These are phyloP conservation scores for Mycena kentingensis DNA, from an alignment of 768 basidiomycete species.

Conservation along the genomic window DNA sequence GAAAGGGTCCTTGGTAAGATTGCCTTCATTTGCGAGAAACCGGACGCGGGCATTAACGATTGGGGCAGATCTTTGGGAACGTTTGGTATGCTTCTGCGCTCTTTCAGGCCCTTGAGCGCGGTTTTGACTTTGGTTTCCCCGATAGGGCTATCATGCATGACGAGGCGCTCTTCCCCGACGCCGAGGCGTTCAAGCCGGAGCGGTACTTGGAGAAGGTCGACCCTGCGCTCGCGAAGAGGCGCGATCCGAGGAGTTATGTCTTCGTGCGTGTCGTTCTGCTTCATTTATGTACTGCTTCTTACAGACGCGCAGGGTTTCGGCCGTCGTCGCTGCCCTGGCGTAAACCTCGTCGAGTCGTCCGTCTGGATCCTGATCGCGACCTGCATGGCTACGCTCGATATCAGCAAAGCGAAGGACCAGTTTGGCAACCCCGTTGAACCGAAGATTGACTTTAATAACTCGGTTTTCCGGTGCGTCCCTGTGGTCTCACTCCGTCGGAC, in stretches of 20 bases:
- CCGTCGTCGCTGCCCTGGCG: constrained; percentile 62
- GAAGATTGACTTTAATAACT: constrained; percentile 54
- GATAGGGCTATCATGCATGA: constrained; percentile 52
- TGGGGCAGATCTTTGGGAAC: constrained; percentile 53
- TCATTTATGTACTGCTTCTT: constrained; percentile 20
- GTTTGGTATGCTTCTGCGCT: constrained; percentile 53
- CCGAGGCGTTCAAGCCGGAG: constrained; percentile 25
- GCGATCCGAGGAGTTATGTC: constrained; percentile 22
- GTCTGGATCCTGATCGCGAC: constrained; percentile 59
- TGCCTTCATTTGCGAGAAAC: neutral
- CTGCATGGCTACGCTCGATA: constrained; percentile 60
- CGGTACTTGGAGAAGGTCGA: constrained; percentile 25
- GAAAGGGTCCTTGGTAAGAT: constrained; percentile 58
- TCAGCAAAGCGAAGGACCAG: constrained; percentile 52
- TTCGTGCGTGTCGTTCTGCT: constrained; percentile 10
- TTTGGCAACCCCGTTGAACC: constrained; percentile 50
- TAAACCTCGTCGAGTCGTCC: constrained; percentile 62
- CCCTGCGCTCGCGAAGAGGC: constrained; percentile 16
- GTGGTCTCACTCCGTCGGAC: neutral
- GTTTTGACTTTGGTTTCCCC: constrained; percentile 9
- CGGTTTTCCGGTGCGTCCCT: constrained; percentile 58
- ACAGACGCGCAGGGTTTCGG: constrained; percentile 51
- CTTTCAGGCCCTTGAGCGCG: too few species aligned
- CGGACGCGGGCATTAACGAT: neutral
- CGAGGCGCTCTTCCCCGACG: constrained; percentile 45